phyloP scores from a whole-genome alignment of 192 early-diverging fungal genomes.

The Coemansia sp. region DNA sequence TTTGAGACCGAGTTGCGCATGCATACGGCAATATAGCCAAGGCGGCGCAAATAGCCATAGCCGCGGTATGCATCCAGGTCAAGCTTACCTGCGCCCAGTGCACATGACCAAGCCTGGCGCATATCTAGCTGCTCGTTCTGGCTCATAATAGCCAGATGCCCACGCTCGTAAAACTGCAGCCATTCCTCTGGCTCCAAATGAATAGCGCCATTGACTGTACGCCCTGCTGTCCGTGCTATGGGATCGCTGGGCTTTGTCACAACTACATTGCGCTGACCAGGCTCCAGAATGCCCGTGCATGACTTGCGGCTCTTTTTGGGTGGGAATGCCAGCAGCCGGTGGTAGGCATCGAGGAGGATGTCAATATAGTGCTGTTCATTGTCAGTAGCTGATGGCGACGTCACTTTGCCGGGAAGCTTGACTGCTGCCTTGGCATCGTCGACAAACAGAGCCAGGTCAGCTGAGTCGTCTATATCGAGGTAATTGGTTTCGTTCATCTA shows the following conservation, averaged over 20 bases:
- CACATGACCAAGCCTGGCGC: conserved; percentile 8
- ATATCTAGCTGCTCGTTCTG: conserved; percentile 1
- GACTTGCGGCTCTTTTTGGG: conserved; percentile 21
- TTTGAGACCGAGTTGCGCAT: too few relatives aligned
- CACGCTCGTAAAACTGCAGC: conserved; percentile 37
- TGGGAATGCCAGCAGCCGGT: conserved; percentile 24
- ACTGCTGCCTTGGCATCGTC: conserved; percentile 5
- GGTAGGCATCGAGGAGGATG: conserved; percentile 18
- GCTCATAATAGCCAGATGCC: conserved; percentile 9
- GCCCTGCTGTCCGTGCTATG: conserved; percentile 27
- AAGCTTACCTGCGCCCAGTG: conserved; percentile 13
- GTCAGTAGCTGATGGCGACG: conserved; percentile 12
- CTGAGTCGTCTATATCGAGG: conserved; percentile 4
- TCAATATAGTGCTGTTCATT: conserved; percentile 13
- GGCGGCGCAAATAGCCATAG: conserved; percentile 29
- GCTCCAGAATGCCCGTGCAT: conserved; percentile 12
- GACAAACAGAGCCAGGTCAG: conserved; percentile 15
- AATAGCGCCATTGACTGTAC: conserved; percentile 4
- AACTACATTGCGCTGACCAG: conserved; percentile 2
- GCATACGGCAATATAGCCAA: conserved; percentile 32
- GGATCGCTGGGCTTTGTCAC: conserved; percentile 25
- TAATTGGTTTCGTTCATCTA: too few relatives aligned
- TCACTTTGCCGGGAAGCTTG: conserved; percentile 15
- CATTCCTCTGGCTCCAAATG: conserved; percentile 39
- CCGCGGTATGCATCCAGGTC: conserved; percentile 21